These are phyloP conservation scores for Metarhizium robertsii DNA, from an alignment of 2,329 filamentous ascomycete species.

Conservation along the genomic window DNA sequence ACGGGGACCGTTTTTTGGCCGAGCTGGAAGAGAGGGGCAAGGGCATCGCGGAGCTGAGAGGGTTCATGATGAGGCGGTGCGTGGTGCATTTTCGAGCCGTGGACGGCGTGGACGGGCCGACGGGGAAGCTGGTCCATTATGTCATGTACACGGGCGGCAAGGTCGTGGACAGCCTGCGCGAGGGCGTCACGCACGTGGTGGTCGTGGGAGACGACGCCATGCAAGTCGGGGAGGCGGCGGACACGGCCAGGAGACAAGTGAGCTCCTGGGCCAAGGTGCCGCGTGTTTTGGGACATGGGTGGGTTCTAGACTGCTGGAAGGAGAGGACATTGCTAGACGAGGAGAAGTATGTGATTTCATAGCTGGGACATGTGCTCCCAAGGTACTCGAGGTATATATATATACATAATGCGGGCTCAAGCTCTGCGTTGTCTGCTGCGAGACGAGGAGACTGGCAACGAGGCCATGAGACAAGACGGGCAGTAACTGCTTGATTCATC, in stretches of 20 bases:
- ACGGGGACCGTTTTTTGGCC: constrained; percentile 36
- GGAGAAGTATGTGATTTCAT: constrained; percentile 42
- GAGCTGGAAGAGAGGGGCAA: constrained; percentile 49
- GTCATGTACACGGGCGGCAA: constrained; percentile 61
- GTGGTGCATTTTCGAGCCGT: constrained; percentile 29
- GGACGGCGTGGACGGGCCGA: constrained; percentile 20
- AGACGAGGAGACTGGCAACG: too few relatives aligned
- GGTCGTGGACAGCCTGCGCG: constrained; percentile 39
- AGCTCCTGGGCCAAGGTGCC: constrained; percentile 46
- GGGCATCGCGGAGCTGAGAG: constrained; percentile 38
- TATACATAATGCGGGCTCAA: not conserved
- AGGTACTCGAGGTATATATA: not conserved
- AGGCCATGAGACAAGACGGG: too few relatives aligned
- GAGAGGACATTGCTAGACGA: constrained; percentile 75
- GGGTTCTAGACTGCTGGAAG: constrained; percentile 74
- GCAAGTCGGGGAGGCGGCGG: constrained; percentile 26
- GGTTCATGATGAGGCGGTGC: constrained; percentile 42
- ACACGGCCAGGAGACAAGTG: constrained; percentile 35
- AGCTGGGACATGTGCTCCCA: not conserved
- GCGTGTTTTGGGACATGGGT: constrained; percentile 57
- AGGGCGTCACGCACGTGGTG: constrained; percentile 63
- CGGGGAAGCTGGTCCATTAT: constrained; percentile 42
- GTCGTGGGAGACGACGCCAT: constrained; percentile 33
- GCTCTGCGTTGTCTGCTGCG: too few relatives aligned
- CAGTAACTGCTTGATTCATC: not conserved